Base-by-base conservation (phyloP, 208 protist genomes). In the Trypanosoma lewisi region DNA sequence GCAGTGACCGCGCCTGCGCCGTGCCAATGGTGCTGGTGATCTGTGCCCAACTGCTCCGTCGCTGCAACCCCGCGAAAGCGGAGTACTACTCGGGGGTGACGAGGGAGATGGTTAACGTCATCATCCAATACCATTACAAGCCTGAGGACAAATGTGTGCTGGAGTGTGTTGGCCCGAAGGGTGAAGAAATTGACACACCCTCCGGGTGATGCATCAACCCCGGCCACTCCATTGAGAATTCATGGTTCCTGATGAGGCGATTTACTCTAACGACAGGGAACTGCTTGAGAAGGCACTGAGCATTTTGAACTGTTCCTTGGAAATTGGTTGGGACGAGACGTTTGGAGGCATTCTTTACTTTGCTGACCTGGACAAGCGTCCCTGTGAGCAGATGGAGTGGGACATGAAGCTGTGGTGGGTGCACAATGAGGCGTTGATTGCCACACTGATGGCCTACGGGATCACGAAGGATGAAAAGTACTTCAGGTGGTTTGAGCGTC, bases 341-440 rank as follows among this genome's bases (percentile, higher is more conserved):
- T 53, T 53, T 53, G 63, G 63, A 23, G 63, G 63, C 6, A 56
- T 68, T 31, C 21, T 68, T 7, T 68, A 68, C 52, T 68, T 68
- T 49, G 28, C 48, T 14, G 63, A 68, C 34, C 1, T 68, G 16
- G 50, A 68, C 23, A 33, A 27, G 23, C 52, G 55, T 19, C 55
- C 63, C 14, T 58, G 51, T n/a, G 42, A 56, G 37, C 63, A 68
- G 41, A 11, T 68, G 49, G 63, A 62, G 63, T 68, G 63, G 63
- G 48, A 56, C 30, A 54, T 59, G 63, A 68, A 68, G 52, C 52
- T 68, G 19, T 68, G 63, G 63, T 68, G 63, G 63, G 50, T 60
- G 34, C 63, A 68, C 63, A 52, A 52, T 25, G 63, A 68, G 52
- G 50, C 63, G 9, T 34, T 68, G n/a, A 60, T 68, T 19, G 63